A percentile compares a stretch with the other conserved stretches of the same genome.
phyloP scores from a whole-genome alignment of 2,329 filamentous ascomycete species.

The Fusarium lateritium region DNA sequence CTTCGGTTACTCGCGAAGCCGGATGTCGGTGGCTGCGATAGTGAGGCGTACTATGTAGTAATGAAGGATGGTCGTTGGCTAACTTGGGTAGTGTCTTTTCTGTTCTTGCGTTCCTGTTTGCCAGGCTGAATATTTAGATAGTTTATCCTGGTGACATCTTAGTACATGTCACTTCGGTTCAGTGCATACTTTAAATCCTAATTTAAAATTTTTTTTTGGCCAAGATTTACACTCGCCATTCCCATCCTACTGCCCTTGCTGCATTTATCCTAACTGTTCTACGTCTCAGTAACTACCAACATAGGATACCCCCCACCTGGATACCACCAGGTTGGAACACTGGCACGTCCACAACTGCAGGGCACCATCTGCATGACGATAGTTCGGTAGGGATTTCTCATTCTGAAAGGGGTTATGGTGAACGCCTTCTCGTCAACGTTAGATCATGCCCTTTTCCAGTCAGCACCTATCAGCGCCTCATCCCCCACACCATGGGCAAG shows the following conservation, averaged over 20 bases:
- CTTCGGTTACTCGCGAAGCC: background rate
- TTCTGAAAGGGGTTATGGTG: too few relatives aligned
- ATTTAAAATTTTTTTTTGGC: too few relatives aligned
- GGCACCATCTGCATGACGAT: background rate
- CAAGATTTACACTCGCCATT: too few relatives aligned
- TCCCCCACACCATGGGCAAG: constrained; percentile 10
- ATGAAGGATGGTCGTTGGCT: background rate
- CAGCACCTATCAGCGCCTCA: constrained; percentile 11
- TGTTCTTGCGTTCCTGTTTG: too few relatives aligned
- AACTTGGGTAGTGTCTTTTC: too few relatives aligned
- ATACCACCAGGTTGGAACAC: background rate
- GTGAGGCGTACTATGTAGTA: background rate
- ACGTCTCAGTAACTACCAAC: too few relatives aligned
- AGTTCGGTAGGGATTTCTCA: background rate
- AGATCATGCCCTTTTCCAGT: background rate
- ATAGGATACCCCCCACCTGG: too few relatives aligned
- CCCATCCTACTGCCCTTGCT: too few relatives aligned
- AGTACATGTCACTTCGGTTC: background rate
- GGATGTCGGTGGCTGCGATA: background rate
- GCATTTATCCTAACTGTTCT: background rate
- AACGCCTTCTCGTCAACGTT: constrained; percentile 21
- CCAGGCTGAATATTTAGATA: too few relatives aligned
- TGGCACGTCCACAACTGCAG: background rate
- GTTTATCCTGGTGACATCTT: background rate
- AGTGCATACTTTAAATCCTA: too few relatives aligned